phyloP scores from a whole-genome alignment of 2,329 filamentous ascomycete species.

The Diplodia intermedia region DNA sequence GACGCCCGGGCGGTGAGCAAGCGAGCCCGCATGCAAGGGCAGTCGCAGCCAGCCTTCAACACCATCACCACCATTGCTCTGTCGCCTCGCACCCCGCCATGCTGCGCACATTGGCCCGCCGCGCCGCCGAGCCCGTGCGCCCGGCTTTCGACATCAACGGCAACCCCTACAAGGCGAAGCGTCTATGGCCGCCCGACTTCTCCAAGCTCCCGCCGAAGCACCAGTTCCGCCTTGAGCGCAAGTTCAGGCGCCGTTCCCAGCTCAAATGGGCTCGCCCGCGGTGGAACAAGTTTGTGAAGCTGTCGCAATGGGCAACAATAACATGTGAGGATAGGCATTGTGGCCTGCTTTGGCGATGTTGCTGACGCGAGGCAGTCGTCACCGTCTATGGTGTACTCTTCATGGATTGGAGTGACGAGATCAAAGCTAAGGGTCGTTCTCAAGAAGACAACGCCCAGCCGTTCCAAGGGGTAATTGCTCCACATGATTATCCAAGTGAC shows the following conservation, averaged over 20 bases:
- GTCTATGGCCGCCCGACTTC: constrained; percentile 81
- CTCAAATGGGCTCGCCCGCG: constrained; percentile 67
- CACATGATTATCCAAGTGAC: not conserved
- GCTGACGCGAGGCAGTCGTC: constrained; percentile 55
- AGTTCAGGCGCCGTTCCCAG: constrained; percentile 73
- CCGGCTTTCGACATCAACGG: constrained; percentile 53
- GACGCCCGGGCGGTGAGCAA: constrained; percentile 32
- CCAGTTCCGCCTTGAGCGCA: constrained; percentile 79
- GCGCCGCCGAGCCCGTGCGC: constrained; percentile 43
- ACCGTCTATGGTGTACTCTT: constrained; percentile 66
- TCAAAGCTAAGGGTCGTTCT: constrained; percentile 8
- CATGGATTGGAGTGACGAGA: constrained; percentile 58
- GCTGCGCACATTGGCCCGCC: constrained; percentile 57
- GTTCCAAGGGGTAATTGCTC: constrained; percentile 34
- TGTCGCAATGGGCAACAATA: constrained; percentile 68
- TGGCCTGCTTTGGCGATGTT: constrained; percentile 37
- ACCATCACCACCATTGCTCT: constrained; percentile 2
- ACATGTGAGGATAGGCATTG: constrained; percentile 55
- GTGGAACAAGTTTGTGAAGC: constrained; percentile 70
- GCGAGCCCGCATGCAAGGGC: constrained; percentile 15
- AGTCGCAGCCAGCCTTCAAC: not conserved
- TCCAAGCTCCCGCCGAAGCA: constrained; percentile 71
- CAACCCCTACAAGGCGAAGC: constrained; percentile 70
- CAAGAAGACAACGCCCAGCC: constrained; percentile 20
- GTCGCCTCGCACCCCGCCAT: constrained; percentile 43